These are phyloP conservation scores for Lunularia cruciata DNA, from an alignment of 225 moss, liverwort and hornwort species.

Conservation along the genomic window DNA sequence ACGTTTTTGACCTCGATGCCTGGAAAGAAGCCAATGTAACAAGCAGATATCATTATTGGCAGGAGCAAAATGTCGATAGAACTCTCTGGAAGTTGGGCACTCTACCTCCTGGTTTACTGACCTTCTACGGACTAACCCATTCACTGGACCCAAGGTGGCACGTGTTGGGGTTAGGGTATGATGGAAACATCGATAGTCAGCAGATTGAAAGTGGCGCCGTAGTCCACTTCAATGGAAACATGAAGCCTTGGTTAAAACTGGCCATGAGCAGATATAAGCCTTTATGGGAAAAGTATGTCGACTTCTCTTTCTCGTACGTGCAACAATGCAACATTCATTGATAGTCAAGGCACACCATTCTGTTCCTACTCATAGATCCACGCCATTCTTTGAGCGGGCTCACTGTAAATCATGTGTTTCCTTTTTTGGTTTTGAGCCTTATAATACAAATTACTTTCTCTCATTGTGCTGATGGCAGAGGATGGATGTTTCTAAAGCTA, in stretches of 20 bases:
- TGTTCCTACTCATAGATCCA: conserved; percentile 1
- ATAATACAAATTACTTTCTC: too few relatives aligned
- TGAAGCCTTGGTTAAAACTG: conserved; percentile 48
- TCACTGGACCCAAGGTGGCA: conserved; percentile 44
- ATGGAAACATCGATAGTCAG: conserved; percentile 31
- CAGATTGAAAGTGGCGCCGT: conserved; percentile 40
- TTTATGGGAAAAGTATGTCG: conserved; percentile 50
- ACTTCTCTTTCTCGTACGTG: conserved; percentile 47
- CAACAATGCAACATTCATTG: conserved; percentile 54
- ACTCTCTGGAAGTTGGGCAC: conserved; percentile 50
- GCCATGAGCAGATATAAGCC: conserved; percentile 48
- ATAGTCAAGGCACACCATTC: conserved; percentile 6
- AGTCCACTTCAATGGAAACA: conserved; percentile 47
- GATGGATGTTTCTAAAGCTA: too few relatives aligned
- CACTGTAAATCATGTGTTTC: conserved; percentile 32
- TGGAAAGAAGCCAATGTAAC: conserved; percentile 43
- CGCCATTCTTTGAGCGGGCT: conserved; percentile 27
- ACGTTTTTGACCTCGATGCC: conserved; percentile 45
- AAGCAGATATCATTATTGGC: conserved; percentile 59
- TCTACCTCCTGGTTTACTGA: conserved; percentile 42
- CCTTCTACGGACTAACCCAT: conserved; percentile 41
- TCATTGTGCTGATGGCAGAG: too few relatives aligned
- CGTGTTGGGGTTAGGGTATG: conserved; percentile 43
- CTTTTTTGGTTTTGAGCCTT: conserved; percentile 9
- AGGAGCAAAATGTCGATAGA: conserved; percentile 45